Percentiles rank a stretch among this genome's conserved stretches.
Conservation (phyloP, 2,329 filamentous ascomycete species). For the Fusarium sp. region DNA sequence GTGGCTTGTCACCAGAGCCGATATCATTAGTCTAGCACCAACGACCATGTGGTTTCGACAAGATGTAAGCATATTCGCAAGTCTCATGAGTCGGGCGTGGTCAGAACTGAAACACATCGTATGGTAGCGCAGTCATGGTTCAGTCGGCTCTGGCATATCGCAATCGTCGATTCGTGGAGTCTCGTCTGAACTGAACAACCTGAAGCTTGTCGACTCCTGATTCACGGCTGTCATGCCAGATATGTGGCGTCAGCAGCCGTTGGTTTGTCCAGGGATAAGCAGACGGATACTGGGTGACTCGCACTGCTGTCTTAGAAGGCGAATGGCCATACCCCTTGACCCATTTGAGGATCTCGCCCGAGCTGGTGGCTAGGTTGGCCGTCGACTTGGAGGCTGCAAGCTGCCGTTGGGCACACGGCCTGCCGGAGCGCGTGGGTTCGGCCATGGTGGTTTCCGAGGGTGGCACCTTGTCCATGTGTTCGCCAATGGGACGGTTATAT, state of each 20-base stretch:
- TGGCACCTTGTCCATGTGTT: conserved; percentile 46
- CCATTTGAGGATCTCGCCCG: conserved; percentile 47
- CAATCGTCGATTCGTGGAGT: conserved; percentile 43
- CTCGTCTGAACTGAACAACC: conserved; percentile 27
- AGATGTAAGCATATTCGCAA: conserved; percentile 11
- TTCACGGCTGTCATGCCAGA: conserved; percentile 45
- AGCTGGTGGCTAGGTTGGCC: conserved; percentile 39
- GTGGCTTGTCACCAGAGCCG: neutral
- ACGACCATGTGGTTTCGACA: neutral
- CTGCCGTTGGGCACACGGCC: conserved; percentile 42
- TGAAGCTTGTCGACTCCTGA: conserved; percentile 34
- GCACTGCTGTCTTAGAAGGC: conserved; percentile 30
- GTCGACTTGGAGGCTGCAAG: conserved; percentile 43
- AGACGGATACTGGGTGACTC: conserved; percentile 34
- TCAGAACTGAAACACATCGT: conserved; percentile 39
- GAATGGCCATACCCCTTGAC: conserved; percentile 42
- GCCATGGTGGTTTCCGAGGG: conserved; percentile 43
- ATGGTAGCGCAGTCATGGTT: conserved; percentile 37
- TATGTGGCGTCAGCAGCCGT: conserved; percentile 46
- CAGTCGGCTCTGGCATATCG: conserved; percentile 26
- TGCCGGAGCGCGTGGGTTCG: conserved; percentile 40
- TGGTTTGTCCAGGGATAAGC: conserved; percentile 37
- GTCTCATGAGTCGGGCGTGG: conserved; percentile 29
- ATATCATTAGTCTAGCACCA: neutral
- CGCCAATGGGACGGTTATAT: conserved; percentile 52